Base-by-base conservation (phyloP, 148 eudicot species). In the Camellia sinensis region DNA sequence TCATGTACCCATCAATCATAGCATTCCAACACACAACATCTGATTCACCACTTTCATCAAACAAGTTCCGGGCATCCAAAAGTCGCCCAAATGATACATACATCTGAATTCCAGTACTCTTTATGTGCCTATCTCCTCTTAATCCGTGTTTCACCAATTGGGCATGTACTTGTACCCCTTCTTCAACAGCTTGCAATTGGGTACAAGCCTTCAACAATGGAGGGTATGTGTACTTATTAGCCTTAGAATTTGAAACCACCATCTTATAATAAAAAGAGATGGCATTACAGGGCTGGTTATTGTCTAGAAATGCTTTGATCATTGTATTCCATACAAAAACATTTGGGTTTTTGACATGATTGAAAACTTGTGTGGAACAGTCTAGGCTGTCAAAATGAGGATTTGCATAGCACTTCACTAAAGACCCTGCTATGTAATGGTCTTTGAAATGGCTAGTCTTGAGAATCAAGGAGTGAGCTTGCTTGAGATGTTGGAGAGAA, bases 1-100 rank as follows among this genome's bases (percentile, higher is more conserved):
- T 84, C 83, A 87, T 67, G 63, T 73, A 87, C 68, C 89, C 87
- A 74, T 80, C 87, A 77, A 87, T 82, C 89, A 87, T 68, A 40
- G 83, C 87, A 65, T 87, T 87, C 74, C 76, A 82, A 79, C 89
- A 87, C 3, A 84, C 61, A 80, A 73, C 77, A 82, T 87, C 89
- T 3, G 78, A 82, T 7, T 80, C 81, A 2, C 45, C 81, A 73
- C 76, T 61, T 1, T 59, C 82, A 77, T 72, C 78, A 54, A 79
- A 21, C 78, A 87, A 50, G 1, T 56, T 77, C 37, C 59, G 66
- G 3, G 89, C 89, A 45, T 84, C 86, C 21, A 5, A 59, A 2
- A 84, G 17, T 45, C 57, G 53, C 64, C 83, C 83, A 22, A 77
- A 80, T 21, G 80, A 84, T 2, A 57, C 79, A 63, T 87, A 87